These are phyloP conservation scores for Nakazawaea holstii DNA, from an alignment of 805 yeast species.

Conservation along the genomic window DNA sequence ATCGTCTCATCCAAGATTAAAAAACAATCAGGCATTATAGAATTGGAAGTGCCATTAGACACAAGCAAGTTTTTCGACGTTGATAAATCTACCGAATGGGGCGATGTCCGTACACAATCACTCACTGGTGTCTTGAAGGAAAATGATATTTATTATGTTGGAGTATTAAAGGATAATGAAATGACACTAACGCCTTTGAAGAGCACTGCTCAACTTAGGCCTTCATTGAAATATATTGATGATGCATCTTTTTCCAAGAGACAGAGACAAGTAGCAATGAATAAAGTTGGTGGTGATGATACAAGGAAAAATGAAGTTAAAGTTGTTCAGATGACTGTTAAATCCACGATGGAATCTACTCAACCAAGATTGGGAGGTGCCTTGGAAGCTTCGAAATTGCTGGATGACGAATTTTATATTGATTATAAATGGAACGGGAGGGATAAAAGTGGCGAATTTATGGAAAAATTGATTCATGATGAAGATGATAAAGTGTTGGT, in stretches of 20 bases:
- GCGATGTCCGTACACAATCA: conserved; percentile 51
- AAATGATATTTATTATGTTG: conserved; percentile 48
- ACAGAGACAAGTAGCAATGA: conserved; percentile 19
- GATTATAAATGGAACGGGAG: conserved; percentile 37
- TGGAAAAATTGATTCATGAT: conserved; percentile 17
- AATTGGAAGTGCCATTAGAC: conserved; percentile 72
- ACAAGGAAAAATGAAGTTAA: conserved; percentile 36
- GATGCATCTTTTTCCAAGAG: conserved; percentile 36
- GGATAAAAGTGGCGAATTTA: conserved; percentile 22
- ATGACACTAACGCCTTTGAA: conserved; percentile 62
- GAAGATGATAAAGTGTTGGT: conserved; percentile 17
- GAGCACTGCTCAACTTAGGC: conserved; percentile 71
- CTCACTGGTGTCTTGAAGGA: conserved; percentile 64
- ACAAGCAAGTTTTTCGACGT: conserved; percentile 64
- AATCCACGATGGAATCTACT: conserved; percentile 49
- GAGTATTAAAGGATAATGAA: conserved; percentile 32
- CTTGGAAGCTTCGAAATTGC: conserved; percentile 52
- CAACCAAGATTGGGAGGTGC: conserved; percentile 68
- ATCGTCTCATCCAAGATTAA: conserved; percentile 50
- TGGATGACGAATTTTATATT: conserved; percentile 52
- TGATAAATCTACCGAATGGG: conserved; percentile 61
- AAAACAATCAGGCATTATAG: conserved; percentile 56
- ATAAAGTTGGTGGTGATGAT: conserved; percentile 13
- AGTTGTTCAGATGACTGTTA: conserved; percentile 75
- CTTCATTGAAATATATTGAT: conserved; percentile 77